Evolutionary conservation across 2,329 filamentous ascomycete genomes (phyloP), one percentile per base, ranked within the genome.

Genomic region (Paramyrothecium sp.): DNA sequence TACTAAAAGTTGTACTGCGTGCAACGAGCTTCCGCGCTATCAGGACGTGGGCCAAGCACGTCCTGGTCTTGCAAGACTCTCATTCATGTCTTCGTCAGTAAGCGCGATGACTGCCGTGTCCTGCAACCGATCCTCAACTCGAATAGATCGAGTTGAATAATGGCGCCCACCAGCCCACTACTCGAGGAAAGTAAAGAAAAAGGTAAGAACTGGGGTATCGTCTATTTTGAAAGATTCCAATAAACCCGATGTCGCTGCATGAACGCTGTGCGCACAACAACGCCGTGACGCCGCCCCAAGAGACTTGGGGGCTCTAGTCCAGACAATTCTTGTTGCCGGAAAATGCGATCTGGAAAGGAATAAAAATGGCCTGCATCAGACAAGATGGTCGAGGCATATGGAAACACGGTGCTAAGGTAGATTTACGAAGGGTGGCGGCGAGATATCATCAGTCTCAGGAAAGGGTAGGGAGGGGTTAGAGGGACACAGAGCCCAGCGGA

Each of bases 401-500:
- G 10, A 30, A 30, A 30, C 26, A 30, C 26, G 26, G 4, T 30
- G 26, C 5, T 30, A 30, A 30, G 26, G 26, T 30, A 30, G 4
- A 30, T 30, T 30, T 30, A 30, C 26, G 26, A 30, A 30, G 26
- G 26, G 26, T 30, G 10, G 26, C 26, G 26, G 26, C 26, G 26
- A 30, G 26, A 30, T 30, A 10, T 30, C 26, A 30, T 30, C 26
- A 30, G 26, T 30, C 26, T 30, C 26, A 30, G 26, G 5, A 10
- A 30, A 30, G 26, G 26, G 26, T 5, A 10, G 26, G 26, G 26
- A 30, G 10, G 26, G 26, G 26, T 44, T 61, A 76, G 34, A 76
- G 64, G 56, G 69, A 67, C 61, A 83, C 75, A 58, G 75, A 71
- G 62, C 84, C 83, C 61, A 88, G 75, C 55, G 80, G 78, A 50